Conservation (phyloP, 2,329 filamentous ascomycete species). For the Phyllosticta citrichinensis region DNA sequence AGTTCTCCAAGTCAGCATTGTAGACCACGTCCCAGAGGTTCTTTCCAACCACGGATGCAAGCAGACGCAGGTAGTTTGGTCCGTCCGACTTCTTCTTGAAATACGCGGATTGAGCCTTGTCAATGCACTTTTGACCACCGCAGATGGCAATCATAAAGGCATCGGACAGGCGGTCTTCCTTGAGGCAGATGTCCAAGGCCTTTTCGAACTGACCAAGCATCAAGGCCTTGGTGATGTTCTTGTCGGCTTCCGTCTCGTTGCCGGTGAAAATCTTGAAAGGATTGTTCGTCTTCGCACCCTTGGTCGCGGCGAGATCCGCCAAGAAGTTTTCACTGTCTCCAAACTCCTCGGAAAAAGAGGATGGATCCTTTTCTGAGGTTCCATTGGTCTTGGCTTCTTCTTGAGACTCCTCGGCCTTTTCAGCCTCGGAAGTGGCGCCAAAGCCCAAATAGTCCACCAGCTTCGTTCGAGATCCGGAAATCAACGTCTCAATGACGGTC, state of each 20-base stretch:
- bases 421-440: conserved; percentile 44
- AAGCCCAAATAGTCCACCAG: conserved; percentile 90
- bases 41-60: conserved; percentile 88
- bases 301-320: conserved; percentile 72
- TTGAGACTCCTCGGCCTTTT: conserved; percentile 33
- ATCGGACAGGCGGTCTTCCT: conserved; percentile 84
- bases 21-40: conserved; percentile 98
- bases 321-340: conserved; percentile 72
- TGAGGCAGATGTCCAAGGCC: conserved; percentile 78
- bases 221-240: conserved; percentile 74
- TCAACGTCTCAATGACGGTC: conserved; percentile 84
- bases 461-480: conserved; percentile 70
- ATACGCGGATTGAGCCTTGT: conserved; percentile 88
- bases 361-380: conserved; percentile 34
- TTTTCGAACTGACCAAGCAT: conserved; percentile 86
- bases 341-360: conserved; percentile 71
- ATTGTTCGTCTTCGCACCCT: conserved; percentile 85
- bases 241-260: conserved; percentile 74
- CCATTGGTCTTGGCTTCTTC: conserved; percentile 38
- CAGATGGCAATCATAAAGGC: conserved; percentile 98
- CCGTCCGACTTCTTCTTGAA: conserved; percentile 71
- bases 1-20: conserved; percentile 84
- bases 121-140: conserved; percentile 82
- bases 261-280: conserved; percentile 86
- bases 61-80: conserved; percentile 83